Base-by-base conservation (phyloP, 108 stramenopile genomes). In the Cyclotella kingstonii region DNA sequence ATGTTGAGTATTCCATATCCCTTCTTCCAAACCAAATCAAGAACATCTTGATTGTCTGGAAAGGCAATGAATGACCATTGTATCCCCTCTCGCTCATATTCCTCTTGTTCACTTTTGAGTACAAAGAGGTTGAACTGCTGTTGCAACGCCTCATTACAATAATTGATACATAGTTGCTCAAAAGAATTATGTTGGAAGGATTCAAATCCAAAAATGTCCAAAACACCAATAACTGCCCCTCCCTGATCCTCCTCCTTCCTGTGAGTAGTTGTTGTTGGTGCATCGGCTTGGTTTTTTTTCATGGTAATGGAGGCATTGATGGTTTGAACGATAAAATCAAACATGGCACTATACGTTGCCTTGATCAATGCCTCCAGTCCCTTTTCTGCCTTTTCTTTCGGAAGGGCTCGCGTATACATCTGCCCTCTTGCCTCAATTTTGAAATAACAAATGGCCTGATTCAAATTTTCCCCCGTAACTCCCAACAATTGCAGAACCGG, bases 191-290 rank as follows among this genome's bases (percentile, higher is more conserved):
- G 76, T 54, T 84, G 74, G 80, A 97, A 95, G 44, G 76, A 84
- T 73, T 98, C 96, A 60, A 98, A 98, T 9, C 98, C 98, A 82
- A 97, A 98, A 45, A 98, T 98, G 73, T 98, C 98, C 26, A 98
- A 70, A 11, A 98, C 84, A 59, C 96, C 96, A 63, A 97, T 94
- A 29, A 79, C 49, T 12, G 89, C 85, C 25, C 56, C 56, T 21
- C 68, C 49, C 1, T 30, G 40, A 63, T 39, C 52, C 53, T 30
- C 39, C 46, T 46, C 7, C 14, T 22, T 8, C 17, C 47, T 62
- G 28, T 47, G 48, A 15, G 12, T 25, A 49, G 39, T 21, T 11
- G 36, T 25, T n/a, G 60, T 27, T 23, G 23, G 14, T n/a, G 58
- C 48, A 40, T 66, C 49, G 29, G 52, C 66, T 6, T n/a, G n/a